Conservation (phyloP, 2,329 filamentous ascomycete species). For the Epichloe baconii region DNA sequence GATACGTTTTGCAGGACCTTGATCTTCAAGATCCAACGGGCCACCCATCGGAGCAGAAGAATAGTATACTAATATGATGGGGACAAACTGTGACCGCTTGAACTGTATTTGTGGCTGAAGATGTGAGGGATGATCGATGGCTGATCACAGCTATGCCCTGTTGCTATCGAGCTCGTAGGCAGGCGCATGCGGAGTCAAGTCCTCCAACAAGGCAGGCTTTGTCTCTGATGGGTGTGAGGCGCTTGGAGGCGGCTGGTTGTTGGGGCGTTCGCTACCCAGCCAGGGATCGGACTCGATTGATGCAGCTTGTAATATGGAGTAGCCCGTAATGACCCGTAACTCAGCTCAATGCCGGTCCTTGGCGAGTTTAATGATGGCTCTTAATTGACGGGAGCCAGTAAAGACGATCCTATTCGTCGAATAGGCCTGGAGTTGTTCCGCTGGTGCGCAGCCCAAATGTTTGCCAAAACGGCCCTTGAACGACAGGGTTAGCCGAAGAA, state of each 20-base stretch:
- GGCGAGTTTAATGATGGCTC: background rate
- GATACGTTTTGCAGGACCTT: constrained; percentile 13
- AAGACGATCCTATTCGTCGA: background rate
- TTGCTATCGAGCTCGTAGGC: background rate
- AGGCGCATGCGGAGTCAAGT: no score
- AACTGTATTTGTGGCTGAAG: background rate
- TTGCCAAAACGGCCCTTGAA: background rate
- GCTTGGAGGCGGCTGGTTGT: no score
- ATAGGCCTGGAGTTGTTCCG: background rate
- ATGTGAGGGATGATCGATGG: background rate
- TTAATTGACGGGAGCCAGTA: background rate
- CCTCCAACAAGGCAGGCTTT: no score
- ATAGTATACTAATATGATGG: no score
- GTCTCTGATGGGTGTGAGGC: no score
- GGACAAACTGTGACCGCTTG: background rate
- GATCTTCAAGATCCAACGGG: constrained; percentile 4
- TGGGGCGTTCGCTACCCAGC: no score
- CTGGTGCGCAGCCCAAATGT: background rate
- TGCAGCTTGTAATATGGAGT: no score
- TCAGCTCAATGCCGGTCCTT: no score
- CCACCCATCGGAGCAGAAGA: constrained; percentile 8
- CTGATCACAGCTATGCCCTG: background rate
- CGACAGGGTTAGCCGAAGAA: background rate
- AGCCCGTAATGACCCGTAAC: no score
- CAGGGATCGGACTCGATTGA: no score